Evolutionary conservation across 805 yeast genomes (phyloP).

Genomic region (Candida tibetensis): DNA sequence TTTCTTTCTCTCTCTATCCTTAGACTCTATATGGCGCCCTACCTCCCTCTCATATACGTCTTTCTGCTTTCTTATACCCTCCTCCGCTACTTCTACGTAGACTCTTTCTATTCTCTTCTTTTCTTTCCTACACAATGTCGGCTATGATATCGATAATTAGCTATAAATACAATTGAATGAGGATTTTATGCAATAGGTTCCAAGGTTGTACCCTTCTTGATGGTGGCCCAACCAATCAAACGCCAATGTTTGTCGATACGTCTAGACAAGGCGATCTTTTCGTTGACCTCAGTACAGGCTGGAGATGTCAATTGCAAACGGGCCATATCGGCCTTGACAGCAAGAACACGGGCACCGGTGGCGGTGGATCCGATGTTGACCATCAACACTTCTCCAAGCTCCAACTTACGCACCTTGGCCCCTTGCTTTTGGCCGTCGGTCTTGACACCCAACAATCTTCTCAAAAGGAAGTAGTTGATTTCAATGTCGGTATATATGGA

Average conservation of each 20-base stretch:
- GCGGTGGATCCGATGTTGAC: conserved; percentile 99
- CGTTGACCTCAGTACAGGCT: conserved; percentile 97
- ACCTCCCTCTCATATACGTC: too few relatives aligned
- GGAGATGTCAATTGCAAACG: conserved; percentile 95
- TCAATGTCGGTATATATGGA: conserved; percentile 96
- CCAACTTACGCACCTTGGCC: conserved; percentile 93
- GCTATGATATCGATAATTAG: too few relatives aligned
- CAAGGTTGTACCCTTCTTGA: conserved; percentile 86
- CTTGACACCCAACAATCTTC: conserved; percentile 97
- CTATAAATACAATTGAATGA: conserved; percentile 4
- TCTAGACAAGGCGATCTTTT: conserved; percentile 97
- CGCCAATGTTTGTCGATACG: conserved; percentile 99
- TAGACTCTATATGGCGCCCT: too few relatives aligned
- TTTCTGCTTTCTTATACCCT: too few relatives aligned
- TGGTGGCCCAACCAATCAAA: conserved; percentile 99
- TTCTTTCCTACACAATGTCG: too few relatives aligned
- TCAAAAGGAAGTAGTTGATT: conserved; percentile 91
- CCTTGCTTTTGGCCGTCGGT: conserved; percentile 93
- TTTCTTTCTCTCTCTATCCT: too few relatives aligned
- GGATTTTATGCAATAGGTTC: conserved; percentile 62
- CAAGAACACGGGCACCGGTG: conserved; percentile 97
- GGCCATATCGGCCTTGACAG: conserved; percentile 99
- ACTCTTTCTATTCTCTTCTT: too few relatives aligned
- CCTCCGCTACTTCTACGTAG: too few relatives aligned
- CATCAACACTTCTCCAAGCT: conserved; percentile 94